phyloP scores from a whole-genome alignment of 768 basidiomycete genomes.

The Lentinula aciculospora region DNA sequence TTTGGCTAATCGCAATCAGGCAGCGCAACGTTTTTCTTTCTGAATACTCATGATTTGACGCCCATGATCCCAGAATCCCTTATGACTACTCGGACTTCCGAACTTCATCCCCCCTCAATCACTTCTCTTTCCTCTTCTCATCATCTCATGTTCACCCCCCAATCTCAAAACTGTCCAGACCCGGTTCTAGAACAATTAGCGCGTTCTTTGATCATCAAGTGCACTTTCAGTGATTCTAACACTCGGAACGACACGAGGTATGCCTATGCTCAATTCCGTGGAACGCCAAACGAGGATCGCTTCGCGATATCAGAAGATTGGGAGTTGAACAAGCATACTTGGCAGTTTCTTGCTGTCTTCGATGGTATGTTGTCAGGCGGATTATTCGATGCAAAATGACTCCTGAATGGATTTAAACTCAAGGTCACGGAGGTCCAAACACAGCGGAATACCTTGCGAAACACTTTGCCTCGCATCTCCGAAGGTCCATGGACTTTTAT shows the following conservation, averaged over 20 bases:
- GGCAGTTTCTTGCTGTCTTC: constrained; percentile 1
- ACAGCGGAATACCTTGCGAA: not conserved
- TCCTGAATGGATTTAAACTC: not conserved
- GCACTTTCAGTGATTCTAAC: not conserved
- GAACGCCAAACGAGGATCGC: constrained; percentile 3
- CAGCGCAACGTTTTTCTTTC: not conserved
- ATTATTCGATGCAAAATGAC: not conserved
- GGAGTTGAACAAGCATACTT: not conserved
- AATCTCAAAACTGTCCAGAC: not conserved
- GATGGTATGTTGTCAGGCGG: not conserved
- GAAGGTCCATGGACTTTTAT: not conserved
- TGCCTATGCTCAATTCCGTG: not conserved
- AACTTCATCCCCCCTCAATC: not conserved
- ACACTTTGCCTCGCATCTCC: not conserved
- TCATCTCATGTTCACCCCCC: not conserved
- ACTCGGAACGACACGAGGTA: not conserved
- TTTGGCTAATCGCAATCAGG: not conserved
- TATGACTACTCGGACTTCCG: not conserved
- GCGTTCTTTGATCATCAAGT: not conserved
- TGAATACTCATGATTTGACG: not conserved
- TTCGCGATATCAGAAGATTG: not conserved
- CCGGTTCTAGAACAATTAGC: not conserved
- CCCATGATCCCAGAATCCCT: not conserved
- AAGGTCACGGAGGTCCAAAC: not conserved
- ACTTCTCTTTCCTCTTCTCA: no score